These are phyloP conservation scores for Geosmithia morbida DNA, from an alignment of 2,329 filamentous ascomycete species.

Conservation along the genomic window DNA sequence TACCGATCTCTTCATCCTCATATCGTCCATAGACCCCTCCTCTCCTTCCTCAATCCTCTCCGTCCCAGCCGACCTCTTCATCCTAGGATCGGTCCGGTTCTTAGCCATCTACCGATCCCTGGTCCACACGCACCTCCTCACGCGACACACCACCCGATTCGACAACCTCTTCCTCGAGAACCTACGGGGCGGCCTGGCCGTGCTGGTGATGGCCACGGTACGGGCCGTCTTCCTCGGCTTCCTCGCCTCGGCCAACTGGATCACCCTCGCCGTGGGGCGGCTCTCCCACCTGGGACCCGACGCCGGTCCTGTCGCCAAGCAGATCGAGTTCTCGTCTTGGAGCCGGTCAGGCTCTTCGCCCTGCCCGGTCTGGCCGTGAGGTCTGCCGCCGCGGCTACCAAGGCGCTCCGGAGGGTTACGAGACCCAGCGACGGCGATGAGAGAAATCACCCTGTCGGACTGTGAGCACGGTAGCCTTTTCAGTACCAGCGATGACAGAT, in stretches of 20 bases:
- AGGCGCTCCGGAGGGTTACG: background rate
- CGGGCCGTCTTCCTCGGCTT: background rate
- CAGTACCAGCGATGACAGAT: too few relatives aligned
- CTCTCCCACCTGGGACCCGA: too few relatives aligned
- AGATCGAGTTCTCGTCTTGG: background rate
- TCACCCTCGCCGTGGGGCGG: too few relatives aligned
- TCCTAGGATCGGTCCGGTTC: background rate
- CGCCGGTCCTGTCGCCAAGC: background rate
- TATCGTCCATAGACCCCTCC: too few relatives aligned
- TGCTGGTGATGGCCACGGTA: background rate
- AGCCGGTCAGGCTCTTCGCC: background rate
- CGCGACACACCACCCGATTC: background rate
- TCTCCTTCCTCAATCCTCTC: background rate
- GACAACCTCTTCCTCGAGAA: background rate
- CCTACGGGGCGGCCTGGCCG: background rate
- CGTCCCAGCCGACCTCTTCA: too few relatives aligned
- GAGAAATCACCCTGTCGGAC: background rate
- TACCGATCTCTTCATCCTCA: too few relatives aligned
- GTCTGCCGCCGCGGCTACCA: background rate
- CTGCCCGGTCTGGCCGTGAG: background rate
- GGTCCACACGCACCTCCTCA: background rate
- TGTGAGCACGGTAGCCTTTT: too few relatives aligned
- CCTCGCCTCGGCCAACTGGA: background rate
- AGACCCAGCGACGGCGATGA: background rate
- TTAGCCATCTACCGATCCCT: background rate